Evolutionary conservation across 1,284 basidiomycete species (phyloP).

Genomic region (Volvariella surrecta): DNA sequence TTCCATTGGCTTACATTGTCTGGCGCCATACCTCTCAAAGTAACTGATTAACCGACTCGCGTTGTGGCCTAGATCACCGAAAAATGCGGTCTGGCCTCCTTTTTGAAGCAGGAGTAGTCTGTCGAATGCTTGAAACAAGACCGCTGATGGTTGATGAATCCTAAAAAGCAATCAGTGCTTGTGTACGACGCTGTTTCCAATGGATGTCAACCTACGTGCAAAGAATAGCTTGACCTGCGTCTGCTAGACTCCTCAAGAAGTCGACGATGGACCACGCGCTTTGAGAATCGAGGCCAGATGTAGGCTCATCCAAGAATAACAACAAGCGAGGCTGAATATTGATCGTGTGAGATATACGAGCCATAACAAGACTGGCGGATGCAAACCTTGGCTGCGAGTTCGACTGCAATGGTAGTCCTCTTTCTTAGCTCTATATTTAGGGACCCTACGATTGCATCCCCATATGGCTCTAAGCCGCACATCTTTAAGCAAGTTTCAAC

Average conservation of each 20-base stretch:
- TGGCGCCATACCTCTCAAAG: slow-evolving; percentile 57
- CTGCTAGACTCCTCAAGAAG: slow-evolving; percentile 75
- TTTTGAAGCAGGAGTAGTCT: slow-evolving; percentile 47
- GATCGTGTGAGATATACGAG: slow-evolving; percentile 12
- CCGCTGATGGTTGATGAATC: slow-evolving; percentile 46
- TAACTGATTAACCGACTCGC: slow-evolving; percentile 53
- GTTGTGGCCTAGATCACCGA: slow-evolving; percentile 64
- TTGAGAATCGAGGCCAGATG: slow-evolving; percentile 76
- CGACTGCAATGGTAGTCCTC: slow-evolving; percentile 76
- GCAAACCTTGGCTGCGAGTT: slow-evolving; percentile 62
- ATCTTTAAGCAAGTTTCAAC: slow-evolving; percentile 75
- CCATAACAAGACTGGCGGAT: slow-evolving; percentile 17
- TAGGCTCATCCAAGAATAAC: slow-evolving; percentile 70
- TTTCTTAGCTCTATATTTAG: slow-evolving; percentile 75
- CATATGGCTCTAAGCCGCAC: slow-evolving; percentile 69
- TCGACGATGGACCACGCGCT: slow-evolving; percentile 82
- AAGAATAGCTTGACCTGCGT: slow-evolving; percentile 67
- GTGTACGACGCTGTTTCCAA: neutral
- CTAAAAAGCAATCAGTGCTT: neutral
- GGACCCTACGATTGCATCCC: slow-evolving; percentile 73
- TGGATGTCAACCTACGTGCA: slow-evolving; percentile 48
- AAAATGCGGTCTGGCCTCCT: slow-evolving; percentile 74
- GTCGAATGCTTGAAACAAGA: slow-evolving; percentile 68
- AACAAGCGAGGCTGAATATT: slow-evolving; percentile 61
- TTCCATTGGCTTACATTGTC: slow-evolving; percentile 30